Percentiles rank a stretch among this genome's conserved stretches.
Evolutionary conservation across 345 rosid genomes (phyloP).

Genomic region (Citrus inodora): DNA sequence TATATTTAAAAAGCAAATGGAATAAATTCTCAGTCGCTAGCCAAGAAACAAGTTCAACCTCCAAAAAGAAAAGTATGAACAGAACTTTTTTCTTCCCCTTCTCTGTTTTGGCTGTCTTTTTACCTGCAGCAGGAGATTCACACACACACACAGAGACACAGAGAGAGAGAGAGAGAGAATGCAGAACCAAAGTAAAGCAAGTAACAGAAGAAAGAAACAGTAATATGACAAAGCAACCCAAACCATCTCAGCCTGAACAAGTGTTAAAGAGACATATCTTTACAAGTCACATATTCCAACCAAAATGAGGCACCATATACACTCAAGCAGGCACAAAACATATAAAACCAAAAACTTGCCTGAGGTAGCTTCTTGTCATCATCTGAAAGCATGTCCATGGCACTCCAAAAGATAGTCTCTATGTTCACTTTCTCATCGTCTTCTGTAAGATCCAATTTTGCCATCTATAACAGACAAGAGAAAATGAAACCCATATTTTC

Average conservation of each 20-base stretch:
- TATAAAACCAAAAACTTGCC: constrained; percentile 47
- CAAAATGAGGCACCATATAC: neutral
- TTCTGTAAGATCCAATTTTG: constrained; percentile 87
- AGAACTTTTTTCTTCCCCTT: neutral
- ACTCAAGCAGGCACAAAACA: neutral
- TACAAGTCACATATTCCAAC: neutral
- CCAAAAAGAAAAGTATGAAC: neutral
- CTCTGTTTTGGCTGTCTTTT: neutral
- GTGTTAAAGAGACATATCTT: neutral
- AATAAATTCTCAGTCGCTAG: neutral
- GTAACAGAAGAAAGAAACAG: neutral
- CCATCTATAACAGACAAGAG: constrained; percentile 50
- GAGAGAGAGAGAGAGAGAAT: neutral
- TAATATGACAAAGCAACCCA: neutral
- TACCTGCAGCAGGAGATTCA: neutral
- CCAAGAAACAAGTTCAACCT: neutral
- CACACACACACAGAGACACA: no score
- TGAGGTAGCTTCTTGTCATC: constrained; percentile 99
- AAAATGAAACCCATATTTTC: neutral
- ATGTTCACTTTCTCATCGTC: constrained; percentile 85
- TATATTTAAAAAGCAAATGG: neutral
- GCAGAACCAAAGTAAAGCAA: neutral
- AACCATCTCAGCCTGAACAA: neutral
- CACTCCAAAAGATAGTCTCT: constrained; percentile 90
- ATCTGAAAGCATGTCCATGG: constrained; percentile 95